Evolutionary conservation across 768 basidiomycete species (phyloP).

Genomic region (Galerina marginata): DNA sequence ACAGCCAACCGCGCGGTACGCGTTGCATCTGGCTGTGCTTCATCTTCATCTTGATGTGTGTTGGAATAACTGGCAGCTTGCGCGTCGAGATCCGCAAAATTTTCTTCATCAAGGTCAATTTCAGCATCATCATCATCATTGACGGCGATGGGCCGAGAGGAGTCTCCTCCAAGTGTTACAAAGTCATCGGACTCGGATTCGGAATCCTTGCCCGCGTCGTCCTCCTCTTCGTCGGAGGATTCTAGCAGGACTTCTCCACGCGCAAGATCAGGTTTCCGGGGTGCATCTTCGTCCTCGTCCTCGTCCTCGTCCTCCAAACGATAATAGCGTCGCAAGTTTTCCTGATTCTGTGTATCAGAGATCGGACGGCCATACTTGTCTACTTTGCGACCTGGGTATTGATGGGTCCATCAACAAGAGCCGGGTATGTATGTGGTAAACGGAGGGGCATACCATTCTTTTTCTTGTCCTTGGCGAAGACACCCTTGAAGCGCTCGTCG

Average conservation of each 20-base stretch:
- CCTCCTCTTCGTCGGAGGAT: constrained; percentile 80
- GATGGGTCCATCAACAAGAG: constrained; percentile 3
- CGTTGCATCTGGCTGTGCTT: constrained; percentile 37
- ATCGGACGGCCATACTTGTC: constrained; percentile 90
- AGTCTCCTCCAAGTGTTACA: constrained; percentile 55
- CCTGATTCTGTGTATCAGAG: constrained; percentile 70
- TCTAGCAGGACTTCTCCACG: constrained; percentile 88
- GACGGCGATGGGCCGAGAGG: constrained; percentile 46
- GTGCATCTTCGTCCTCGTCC: constrained; percentile 38
- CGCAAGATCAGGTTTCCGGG: constrained; percentile 74
- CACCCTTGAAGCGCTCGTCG: constrained; percentile 88
- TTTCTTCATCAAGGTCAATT: constrained; percentile 83
- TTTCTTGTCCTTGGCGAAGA: constrained; percentile 60
- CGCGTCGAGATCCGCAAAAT: constrained; percentile 72
- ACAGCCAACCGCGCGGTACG: constrained; percentile 79
- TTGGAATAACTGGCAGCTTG: constrained; percentile 69
- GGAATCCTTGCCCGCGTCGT: constrained; percentile 34
- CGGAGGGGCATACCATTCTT: constrained; percentile 32
- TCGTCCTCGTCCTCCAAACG: constrained; percentile 62
- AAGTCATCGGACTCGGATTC: constrained; percentile 55
- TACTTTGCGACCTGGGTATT: constrained; percentile 52
- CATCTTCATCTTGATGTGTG: constrained; percentile 51
- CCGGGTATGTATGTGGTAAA: neutral
- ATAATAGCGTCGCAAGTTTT: constrained; percentile 82
- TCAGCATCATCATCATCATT: constrained; percentile 54